Evolutionary conservation across 2,329 filamentous ascomycete species (phyloP).

Genomic region (Aspergillus pseudoterreus): DNA sequence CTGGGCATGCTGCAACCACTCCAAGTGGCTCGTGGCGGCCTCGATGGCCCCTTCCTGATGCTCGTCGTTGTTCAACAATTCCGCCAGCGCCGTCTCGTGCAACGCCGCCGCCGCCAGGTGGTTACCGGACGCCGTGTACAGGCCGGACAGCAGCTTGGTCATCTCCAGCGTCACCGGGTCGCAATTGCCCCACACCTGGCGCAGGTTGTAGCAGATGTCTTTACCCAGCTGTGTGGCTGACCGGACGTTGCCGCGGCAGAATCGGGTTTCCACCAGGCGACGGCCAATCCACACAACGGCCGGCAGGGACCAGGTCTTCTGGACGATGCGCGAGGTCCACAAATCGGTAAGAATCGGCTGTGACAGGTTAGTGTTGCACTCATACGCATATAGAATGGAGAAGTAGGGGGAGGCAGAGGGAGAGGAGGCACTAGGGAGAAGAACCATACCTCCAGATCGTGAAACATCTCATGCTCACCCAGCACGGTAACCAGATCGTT

Average conservation of each 20-base stretch:
- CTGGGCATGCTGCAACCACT: slow-evolving; percentile 27
- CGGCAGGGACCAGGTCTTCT: slow-evolving; percentile 43
- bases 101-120: slow-evolving; percentile 27
- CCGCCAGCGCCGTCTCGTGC: slow-evolving; percentile 29
- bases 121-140: slow-evolving; percentile 43
- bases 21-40: slow-evolving; percentile 27
- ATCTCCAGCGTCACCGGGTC: slow-evolving; percentile 49
- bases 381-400: too few species aligned
- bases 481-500: slow-evolving; percentile 36
- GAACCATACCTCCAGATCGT: slow-evolving; percentile 30
- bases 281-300: slow-evolving; percentile 52
- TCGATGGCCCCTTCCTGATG: slow-evolving; percentile 18
- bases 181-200: slow-evolving; percentile 49
- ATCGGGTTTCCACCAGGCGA: slow-evolving; percentile 51
- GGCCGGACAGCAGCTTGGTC: slow-evolving; percentile 47
- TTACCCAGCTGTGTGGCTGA: slow-evolving; percentile 47
- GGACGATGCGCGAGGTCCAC: slow-evolving; percentile 46
- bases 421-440: too few species aligned
- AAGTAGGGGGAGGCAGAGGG: too few species aligned
- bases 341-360: slow-evolving; percentile 41
- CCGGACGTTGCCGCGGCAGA: slow-evolving; percentile 45
- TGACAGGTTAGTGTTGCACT: not conserved
- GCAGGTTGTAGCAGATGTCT: slow-evolving; percentile 55
- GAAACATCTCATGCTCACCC: slow-evolving; percentile 36
- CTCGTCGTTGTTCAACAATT: slow-evolving; percentile 25